Evolutionary conservation across 352 stramenopile genomes (phyloP).

Genomic region (Blastocystis hominis): DNA sequence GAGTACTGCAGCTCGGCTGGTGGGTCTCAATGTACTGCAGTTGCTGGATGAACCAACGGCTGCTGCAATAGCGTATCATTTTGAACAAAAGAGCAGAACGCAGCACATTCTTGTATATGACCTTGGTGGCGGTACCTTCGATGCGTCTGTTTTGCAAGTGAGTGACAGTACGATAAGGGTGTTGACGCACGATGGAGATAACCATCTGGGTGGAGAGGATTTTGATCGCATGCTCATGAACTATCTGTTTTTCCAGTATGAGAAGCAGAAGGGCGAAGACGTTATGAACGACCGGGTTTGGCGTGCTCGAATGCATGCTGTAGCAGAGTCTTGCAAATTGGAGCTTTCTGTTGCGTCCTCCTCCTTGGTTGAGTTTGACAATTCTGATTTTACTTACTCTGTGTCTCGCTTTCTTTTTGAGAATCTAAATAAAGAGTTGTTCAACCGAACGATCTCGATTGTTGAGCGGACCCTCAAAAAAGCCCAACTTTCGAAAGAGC

Average conservation of each 20-base stretch:
- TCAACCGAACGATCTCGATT: constrained; percentile 78
- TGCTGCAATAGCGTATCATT: constrained; percentile 82
- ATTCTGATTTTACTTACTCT: not conserved
- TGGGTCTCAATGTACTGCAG: constrained; percentile 81
- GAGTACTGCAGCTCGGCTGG: constrained; percentile 70
- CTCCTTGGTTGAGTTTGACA: constrained; percentile 63
- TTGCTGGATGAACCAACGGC: constrained; percentile 94
- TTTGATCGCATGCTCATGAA: constrained; percentile 80
- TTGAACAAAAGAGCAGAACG: constrained; percentile 79
- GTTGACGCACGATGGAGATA: constrained; percentile 63
- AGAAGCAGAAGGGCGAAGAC: constrained; percentile 88
- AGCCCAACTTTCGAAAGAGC: constrained; percentile 82
- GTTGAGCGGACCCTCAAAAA: constrained; percentile 89
- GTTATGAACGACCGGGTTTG: constrained; percentile 57
- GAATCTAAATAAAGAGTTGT: not conserved
- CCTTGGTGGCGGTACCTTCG: constrained; percentile 92
- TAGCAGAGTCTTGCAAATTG: constrained; percentile 60
- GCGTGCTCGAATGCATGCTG: constrained; percentile 79
- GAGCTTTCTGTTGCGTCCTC: constrained; percentile 91
- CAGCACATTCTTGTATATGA: constrained; percentile 90
- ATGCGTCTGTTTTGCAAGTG: constrained; percentile 70
- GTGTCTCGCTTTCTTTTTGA: not conserved
- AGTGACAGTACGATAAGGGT: constrained; percentile 82
- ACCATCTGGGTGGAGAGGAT: constrained; percentile 62
- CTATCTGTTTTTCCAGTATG: constrained; percentile 98